Evolutionary conservation across 2,329 filamentous ascomycete species (phyloP), one percentile per base, ranked within the genome.

Genomic region (Trichoderma breve): DNA sequence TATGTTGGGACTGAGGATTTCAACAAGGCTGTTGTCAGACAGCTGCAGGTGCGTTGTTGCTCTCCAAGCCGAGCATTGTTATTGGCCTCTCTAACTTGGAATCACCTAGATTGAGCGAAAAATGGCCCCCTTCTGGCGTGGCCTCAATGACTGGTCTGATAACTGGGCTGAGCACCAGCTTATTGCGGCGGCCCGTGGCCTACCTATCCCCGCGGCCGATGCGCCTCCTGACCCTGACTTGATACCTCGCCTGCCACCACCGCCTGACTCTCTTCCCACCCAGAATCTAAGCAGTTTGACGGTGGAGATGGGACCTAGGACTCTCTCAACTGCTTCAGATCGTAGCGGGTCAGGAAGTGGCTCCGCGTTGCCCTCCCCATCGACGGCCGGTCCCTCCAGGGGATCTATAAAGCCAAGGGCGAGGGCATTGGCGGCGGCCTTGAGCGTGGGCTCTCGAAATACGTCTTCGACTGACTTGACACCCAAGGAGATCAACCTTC

Each of bases 121-220:
- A 74, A 83, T 99, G 73, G 96, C 96, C 55, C 96, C 96, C 0
- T 99, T 99, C 81, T 99, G 95, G 94, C 91, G 92, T 79, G 96
- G 96, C 6, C 85, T 99, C 4, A 92, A 97, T 74, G 95, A 98
- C 80, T 94, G 96, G 81, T 92, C 91, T 18, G 89, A 93, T 26
- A 92, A 89, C 67, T 99, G 96, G 96, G 92, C 94, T 14, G 96
- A 99, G 78, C 91, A 96, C 81, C 96, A 99, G 82, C 89, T 99
- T n/a, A 90, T 98, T 77, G 94, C 95, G 71, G 94, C 93, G 28
- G 96, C 92, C 64, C 90, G 94, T 78, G 95, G 93, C 24, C 87
- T 97, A 71, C 89, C 93, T 3, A 90, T 98, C 65, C 96, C 96
- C 14, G 88, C 93, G 8, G 89, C 95, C 61, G 94, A 98, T 80